Evolutionary conservation across 106 monocot species (phyloP), one percentile per base, ranked within the genome.

Genomic region (Apostasia ramifera): DNA sequence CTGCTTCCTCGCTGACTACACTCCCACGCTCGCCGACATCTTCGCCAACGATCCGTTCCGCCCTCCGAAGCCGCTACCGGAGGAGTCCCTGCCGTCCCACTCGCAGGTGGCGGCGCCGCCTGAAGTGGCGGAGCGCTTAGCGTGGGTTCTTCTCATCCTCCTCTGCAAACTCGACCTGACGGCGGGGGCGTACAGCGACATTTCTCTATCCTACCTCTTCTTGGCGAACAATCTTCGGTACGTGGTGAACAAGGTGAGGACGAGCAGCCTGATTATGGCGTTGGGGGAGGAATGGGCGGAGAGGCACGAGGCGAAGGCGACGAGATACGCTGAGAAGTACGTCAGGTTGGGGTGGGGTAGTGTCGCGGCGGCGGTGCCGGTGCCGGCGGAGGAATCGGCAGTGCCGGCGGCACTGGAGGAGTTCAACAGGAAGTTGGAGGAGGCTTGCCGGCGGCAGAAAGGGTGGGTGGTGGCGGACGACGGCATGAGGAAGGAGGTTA

Each of bases 221-320:
- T 68, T 87, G 12, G 74, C 81, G 44, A 87, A 87, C 81, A 87
- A 87, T 55, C 69, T 87, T 8, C 77, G 69, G 47, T 87, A 78
- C 75, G 51, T 87, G 3, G 81, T 83, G 11, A 45, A 52, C 45
- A 87, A 76, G 61, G 87, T 83, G 52, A 70, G 55, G 46, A 54
- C 45, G 10, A 71, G 80, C 72, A 53, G 57, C 66, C 54, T 87
- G 42, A 41, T 2, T 26, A 40, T 50, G 46, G 4, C 82, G 2
- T 53, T 81, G 10, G 80, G 80, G 26, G 71, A 76, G 14, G 75
- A 76, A 8, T 81, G 80, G 80, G 53, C n/a, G 15, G 6, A 26
- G 44, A 58, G 71, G 44, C 75, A 76, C 43, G 44, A 42, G 14
- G 54, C 52, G 44, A 70, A 64, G 71, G 71, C 66, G 66, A 70